A percentile compares a stretch with the other conserved stretches of the same genome.
Evolutionary conservation across 2,329 filamentous ascomycete species (phyloP).

Genomic region (Diaporthe destruens): DNA sequence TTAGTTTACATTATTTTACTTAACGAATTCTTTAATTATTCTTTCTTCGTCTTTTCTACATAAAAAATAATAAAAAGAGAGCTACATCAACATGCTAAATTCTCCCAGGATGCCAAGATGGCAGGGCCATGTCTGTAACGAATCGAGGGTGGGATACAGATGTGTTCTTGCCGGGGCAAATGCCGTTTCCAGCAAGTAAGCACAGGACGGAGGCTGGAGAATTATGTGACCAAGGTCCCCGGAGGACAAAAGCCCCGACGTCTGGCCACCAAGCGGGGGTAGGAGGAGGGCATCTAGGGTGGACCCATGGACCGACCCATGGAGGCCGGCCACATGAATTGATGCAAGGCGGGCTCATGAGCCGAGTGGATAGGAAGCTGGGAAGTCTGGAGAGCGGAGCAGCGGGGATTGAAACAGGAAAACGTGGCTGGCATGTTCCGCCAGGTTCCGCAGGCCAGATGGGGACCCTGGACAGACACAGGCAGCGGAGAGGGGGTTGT

Average conservation of each 20-base stretch:
- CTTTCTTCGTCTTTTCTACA: neutral
- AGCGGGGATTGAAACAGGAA: constrained; percentile 17
- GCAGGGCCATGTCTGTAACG: too few species aligned
- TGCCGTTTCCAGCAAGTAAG: constrained; percentile 17
- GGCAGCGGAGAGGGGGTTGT: neutral
- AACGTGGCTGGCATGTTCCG: neutral
- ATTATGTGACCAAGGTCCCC: neutral
- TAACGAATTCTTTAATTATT: too few species aligned
- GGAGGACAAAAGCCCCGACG: constrained; percentile 20
- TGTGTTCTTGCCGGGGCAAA: neutral
- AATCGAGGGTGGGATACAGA: neutral
- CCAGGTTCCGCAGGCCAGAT: neutral
- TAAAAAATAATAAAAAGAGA: too few species aligned
- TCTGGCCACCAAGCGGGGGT: constrained; percentile 6
- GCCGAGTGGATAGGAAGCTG: constrained; percentile 25
- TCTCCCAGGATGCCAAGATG: too few species aligned
- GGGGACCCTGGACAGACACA: neutral
- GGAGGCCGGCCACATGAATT: neutral
- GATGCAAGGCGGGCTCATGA: constrained; percentile 18
- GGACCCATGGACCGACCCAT: constrained; percentile 2
- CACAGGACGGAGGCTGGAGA: constrained; percentile 18
- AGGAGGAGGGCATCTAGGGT: neutral
- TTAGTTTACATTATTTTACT: too few species aligned
- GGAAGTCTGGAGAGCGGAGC: neutral
- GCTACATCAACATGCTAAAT: neutral